Evolutionary conservation across 1,284 basidiomycete genomes (phyloP).

Genomic region (Cronartium quercuum): DNA sequence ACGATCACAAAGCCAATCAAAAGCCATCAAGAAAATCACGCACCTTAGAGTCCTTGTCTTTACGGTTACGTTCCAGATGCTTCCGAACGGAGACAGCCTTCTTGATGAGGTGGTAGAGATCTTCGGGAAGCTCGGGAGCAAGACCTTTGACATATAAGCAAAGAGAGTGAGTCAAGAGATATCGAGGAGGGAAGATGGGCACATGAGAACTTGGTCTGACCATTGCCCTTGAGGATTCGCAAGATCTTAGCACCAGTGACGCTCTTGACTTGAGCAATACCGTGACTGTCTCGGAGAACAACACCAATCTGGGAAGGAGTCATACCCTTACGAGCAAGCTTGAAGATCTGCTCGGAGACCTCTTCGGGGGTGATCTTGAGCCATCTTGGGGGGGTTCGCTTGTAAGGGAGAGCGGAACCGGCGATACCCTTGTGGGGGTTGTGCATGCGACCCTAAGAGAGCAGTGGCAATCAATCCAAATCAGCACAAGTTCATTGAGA

Average conservation of each 20-base stretch:
- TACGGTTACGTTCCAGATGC: slow-evolving; percentile 96
- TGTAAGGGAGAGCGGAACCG: slow-evolving; percentile 96
- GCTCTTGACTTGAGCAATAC: slow-evolving; percentile 89
- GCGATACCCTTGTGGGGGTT: slow-evolving; percentile 97
- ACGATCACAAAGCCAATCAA: not conserved
- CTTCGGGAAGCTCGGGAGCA: slow-evolving; percentile 95
- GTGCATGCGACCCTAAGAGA: slow-evolving; percentile 72
- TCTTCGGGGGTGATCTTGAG: slow-evolving; percentile 94
- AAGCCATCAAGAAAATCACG: not conserved
- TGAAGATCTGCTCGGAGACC: slow-evolving; percentile 91
- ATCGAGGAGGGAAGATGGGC: slow-evolving; percentile 23
- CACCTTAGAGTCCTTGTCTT: slow-evolving; percentile 63
- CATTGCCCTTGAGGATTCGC: slow-evolving; percentile 91
- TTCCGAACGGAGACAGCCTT: slow-evolving; percentile 99
- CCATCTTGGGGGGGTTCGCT: slow-evolving; percentile 89
- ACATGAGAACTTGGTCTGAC: too few species aligned
- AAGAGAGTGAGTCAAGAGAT: not conserved
- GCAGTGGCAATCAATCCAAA: slow-evolving; percentile 1
- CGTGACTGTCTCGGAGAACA: slow-evolving; percentile 93
- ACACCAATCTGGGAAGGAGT: slow-evolving; percentile 98
- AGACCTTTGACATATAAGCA: slow-evolving; percentile 61
- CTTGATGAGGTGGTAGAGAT: slow-evolving; percentile 99
- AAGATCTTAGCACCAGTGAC: slow-evolving; percentile 99
- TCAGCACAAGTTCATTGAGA: not conserved
- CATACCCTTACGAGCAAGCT: slow-evolving; percentile 94